Evolutionary conservation across 2,329 filamentous ascomycete species (phyloP), one percentile per base, ranked within the genome.

Genomic region (Aureobasidium uvarum): DNA sequence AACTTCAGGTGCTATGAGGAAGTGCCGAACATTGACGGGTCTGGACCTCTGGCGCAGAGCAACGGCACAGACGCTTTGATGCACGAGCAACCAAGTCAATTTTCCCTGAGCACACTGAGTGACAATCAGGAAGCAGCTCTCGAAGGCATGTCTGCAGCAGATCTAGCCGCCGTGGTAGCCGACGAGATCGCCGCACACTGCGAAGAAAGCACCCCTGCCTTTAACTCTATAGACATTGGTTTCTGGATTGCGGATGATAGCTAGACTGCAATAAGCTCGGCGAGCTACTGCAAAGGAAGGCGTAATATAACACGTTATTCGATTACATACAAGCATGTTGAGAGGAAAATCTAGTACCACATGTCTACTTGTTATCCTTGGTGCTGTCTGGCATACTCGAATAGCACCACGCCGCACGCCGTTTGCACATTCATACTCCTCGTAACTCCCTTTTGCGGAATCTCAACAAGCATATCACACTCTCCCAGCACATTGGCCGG

Each of bases 401-500:
- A 83, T 43, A 83, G 69, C 51, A 82, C 81, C 64, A 83, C 79
- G 0, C 77, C 81, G 16, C 80, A 81, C 14, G 81, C 82, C 28
- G 81, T 84, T 74, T 84, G 82, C 67, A 84, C 82, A 72, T 84
- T 84, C 74, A 84, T 73, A 70, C 81, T 83, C 69, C 82, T 76
- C 38, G 82, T 84, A 7, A 83, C 76, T 0, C 82, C 82, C 56
- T 77, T 75, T 67, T 84, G 83, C 58, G 76, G 75, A 55, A 84
- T 82, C 72, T 84, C 82, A 5, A 84, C 80, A 67, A 83, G 80
- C 31, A 81, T 68, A 75, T 83, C 81, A 59, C 82, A 76, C 66
- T 82, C 80, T 0, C 75, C 75, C 56, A 84, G 68, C 28, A 84
- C 76, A 50, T 78, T 72, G 0, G 77, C 78, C 7, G 80, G 79